phyloP scores from a whole-genome alignment of 192 early-diverging fungal species.

The Coemansia asiatica region DNA sequence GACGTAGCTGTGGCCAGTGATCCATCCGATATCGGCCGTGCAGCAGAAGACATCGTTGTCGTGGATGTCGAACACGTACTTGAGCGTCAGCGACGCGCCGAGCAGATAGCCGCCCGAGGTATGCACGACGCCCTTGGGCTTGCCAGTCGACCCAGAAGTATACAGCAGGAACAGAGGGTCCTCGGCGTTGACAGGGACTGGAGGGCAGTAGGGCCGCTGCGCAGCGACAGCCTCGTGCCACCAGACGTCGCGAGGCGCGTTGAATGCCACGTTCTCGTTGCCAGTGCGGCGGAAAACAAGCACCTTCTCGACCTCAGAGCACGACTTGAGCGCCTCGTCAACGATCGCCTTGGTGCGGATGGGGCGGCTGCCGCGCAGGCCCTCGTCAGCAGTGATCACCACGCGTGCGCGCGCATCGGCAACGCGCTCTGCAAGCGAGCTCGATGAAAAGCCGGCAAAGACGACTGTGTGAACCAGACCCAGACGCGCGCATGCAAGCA shows the following conservation, averaged over 20 bases:
- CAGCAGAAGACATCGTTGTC: constrained; percentile 86
- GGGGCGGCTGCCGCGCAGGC: constrained; percentile 84
- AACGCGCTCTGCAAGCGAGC: constrained; percentile 90
- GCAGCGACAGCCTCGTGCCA: constrained; percentile 88
- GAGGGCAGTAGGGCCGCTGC: constrained; percentile 85
- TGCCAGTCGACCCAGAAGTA: constrained; percentile 88
- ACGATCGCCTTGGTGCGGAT: constrained; percentile 91
- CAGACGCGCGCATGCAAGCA: constrained; percentile 93
- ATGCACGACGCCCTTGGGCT: constrained; percentile 93
- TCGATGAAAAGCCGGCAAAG: constrained; percentile 95
- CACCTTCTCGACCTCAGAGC: constrained; percentile 79
- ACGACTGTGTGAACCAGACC: constrained; percentile 92
- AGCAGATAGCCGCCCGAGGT: constrained; percentile 94
- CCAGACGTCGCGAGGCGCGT: constrained; percentile 80
- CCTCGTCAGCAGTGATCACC: constrained; percentile 93
- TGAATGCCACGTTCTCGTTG: constrained; percentile 71
- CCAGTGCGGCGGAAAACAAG: constrained; percentile 92
- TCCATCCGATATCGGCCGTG: constrained; percentile 95
- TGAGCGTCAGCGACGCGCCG: constrained; percentile 80
- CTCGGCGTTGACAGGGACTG: constrained; percentile 81
- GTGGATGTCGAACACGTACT: constrained; percentile 95
- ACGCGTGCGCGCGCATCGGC: constrained; percentile 76
- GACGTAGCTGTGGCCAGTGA: constrained; percentile 87
- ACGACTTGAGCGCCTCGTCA: constrained; percentile 80
- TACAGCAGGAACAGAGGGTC: constrained; percentile 96